A percentile compares a stretch with the other conserved stretches of the same genome.
Evolutionary conservation across 176 grass and related monocot genomes (phyloP).

Genomic region (Zoysia pacifica): DNA sequence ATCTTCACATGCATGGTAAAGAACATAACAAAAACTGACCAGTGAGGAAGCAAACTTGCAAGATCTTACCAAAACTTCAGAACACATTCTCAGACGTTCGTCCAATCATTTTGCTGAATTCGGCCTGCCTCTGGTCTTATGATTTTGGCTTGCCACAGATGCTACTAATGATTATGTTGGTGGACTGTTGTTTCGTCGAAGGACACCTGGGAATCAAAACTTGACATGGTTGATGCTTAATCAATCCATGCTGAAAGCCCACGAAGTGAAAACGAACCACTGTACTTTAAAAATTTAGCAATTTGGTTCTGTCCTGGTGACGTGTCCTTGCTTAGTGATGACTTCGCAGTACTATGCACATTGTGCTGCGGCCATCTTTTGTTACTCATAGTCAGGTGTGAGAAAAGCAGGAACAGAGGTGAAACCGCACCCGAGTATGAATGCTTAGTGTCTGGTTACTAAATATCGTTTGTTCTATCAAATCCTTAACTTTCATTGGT

Average conservation of each 20-base stretch:
- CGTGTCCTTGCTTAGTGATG: constrained; percentile 6
- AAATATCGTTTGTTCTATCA: constrained; percentile 12
- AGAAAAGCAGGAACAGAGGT: background rate
- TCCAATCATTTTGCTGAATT: background rate
- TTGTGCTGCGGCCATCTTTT: constrained; percentile 5
- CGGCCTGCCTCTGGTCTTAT: background rate
- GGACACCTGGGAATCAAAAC: background rate
- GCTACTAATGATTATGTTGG: background rate
- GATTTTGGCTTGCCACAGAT: background rate
- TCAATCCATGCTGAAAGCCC: background rate
- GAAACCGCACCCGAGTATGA: background rate
- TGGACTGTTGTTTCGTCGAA: background rate
- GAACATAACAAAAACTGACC: no score
- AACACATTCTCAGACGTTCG: no score
- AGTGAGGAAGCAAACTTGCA: no score
- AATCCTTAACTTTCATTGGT: constrained; percentile 28
- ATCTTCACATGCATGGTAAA: no score
- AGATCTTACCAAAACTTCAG: no score
- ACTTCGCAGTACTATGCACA: background rate
- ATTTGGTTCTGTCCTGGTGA: constrained; percentile 12
- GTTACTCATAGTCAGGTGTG: constrained; percentile 13
- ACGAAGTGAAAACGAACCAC: background rate
- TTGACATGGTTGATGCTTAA: background rate
- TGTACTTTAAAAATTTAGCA: background rate
- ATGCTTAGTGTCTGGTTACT: constrained; percentile 18